Base-by-base conservation (phyloP, 306 rosid species). In the Corylus avellana region DNA sequence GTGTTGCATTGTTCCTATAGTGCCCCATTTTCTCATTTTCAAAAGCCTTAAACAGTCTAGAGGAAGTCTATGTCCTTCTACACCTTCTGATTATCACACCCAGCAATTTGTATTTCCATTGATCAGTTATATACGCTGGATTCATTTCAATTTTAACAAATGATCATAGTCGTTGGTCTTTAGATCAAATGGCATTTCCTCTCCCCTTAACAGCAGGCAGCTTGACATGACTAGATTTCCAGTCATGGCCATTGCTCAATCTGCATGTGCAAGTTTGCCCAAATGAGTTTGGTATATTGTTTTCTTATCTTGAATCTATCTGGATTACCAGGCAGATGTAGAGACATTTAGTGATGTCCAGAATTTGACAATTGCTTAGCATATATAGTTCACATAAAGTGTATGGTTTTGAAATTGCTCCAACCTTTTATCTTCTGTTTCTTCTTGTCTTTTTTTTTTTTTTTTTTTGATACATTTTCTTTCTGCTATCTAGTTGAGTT, bases 351-450 rank as follows among this genome's bases (percentile, higher is more conserved):
- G 10, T 32, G n/a, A 32, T 63, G 42, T 63, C 70, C 70, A 14
- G 29, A 29, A 14, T 17, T 32, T 63, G 20, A 27, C 70, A 63
- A 63, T 32, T 63, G 68, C n/a, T 29, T 62, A 7, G 68, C 68
- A 61, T 11, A 32, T 29, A 27, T 14, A 13, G 70, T 32, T 63
- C 46, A 12, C 11, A 29, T 29, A 35, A 13, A 2, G 14, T 63
- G n/a, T 32, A 32, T 63, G 42, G 22, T 72, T 53, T 46, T 75
- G 77, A 77, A 47, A 62, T 75, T 74, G 61, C 46, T 42, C 7
- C 46, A 42, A 42, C 46, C 80, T 70, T 72, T 70, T 70, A 61
- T 37, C 39, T 77, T 63, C 57, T 61, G 72, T 72, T 74, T 72
- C 42, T n/a, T 12, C 25, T 22, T 22, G 25, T 22, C 25, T 22